Evolutionary conservation across 176 grass and related monocot species (phyloP).

Genomic region (Avena insularis): DNA sequence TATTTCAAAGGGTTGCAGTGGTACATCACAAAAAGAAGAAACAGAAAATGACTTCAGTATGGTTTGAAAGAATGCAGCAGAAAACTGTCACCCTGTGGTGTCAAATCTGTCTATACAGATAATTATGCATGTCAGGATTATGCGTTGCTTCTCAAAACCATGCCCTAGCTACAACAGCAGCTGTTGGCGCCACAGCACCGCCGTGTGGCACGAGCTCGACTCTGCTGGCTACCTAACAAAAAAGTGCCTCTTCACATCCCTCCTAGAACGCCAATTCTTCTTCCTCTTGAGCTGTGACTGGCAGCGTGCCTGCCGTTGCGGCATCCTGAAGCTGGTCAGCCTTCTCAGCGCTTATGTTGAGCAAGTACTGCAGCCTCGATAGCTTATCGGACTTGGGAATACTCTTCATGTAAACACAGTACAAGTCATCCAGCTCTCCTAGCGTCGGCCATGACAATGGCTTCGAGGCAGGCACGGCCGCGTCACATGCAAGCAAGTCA

Average conservation of each 20-base stretch:
- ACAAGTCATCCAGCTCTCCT: slow-evolving; percentile 79
- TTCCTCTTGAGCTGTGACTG: slow-evolving; percentile 56
- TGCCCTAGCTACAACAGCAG: slow-evolving; percentile 48
- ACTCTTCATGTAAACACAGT: slow-evolving; percentile 80
- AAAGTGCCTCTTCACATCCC: slow-evolving; percentile 15
- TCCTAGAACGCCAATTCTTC: slow-evolving; percentile 82
- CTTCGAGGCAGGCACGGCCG: slow-evolving; percentile 58
- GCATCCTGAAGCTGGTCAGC: slow-evolving; percentile 66
- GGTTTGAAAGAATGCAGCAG: slow-evolving; percentile 41
- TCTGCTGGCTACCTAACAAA: slow-evolving; percentile 73
- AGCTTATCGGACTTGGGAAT: slow-evolving; percentile 86
- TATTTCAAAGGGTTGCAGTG: slow-evolving; percentile 19
- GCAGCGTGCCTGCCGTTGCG: slow-evolving; percentile 60
- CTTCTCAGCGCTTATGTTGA: slow-evolving; percentile 69
- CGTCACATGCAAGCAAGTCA: slow-evolving; percentile 88
- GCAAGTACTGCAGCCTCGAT: slow-evolving; percentile 73
- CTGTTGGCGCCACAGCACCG: slow-evolving; percentile 42
- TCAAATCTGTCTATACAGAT: slow-evolving; percentile 53
- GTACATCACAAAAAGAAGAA: slow-evolving; percentile 19
- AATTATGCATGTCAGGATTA: slow-evolving; percentile 45
- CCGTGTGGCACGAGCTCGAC: slow-evolving; percentile 47
- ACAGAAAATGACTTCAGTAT: slow-evolving; percentile 17
- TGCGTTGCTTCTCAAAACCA: slow-evolving; percentile 35
- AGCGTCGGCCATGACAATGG: slow-evolving; percentile 73
- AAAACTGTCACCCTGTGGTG: slow-evolving; percentile 42